phyloP scores from a whole-genome alignment of 352 stramenopile species.

The Globisporangium radiosum region DNA sequence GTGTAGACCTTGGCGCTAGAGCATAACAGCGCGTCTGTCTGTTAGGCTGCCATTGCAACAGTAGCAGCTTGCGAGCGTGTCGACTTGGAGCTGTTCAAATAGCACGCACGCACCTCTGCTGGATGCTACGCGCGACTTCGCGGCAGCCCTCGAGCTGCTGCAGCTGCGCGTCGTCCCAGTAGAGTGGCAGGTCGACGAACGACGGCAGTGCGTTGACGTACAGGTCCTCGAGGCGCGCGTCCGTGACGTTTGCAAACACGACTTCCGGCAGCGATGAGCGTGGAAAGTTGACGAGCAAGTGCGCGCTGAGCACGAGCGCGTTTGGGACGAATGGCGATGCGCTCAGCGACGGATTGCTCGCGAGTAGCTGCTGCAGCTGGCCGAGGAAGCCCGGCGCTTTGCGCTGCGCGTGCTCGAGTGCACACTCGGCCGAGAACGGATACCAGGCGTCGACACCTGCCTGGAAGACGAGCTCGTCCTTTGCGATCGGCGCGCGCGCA shows the following conservation, averaged over 20 bases:
- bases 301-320: slow-evolving; percentile 53
- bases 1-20: slow-evolving; percentile 53
- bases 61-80: neutral
- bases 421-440: slow-evolving; percentile 68
- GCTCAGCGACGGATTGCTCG: slow-evolving; percentile 21
- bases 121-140: slow-evolving; percentile 47
- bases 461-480: slow-evolving; percentile 59
- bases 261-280: slow-evolving; percentile 19
- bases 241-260: slow-evolving; percentile 12
- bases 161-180: slow-evolving; percentile 58
- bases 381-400: slow-evolving; percentile 60
- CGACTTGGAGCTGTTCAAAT: slow-evolving; percentile 3
- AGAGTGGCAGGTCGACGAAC: slow-evolving; percentile 58
- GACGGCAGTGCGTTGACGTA: slow-evolving; percentile 56
- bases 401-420: slow-evolving; percentile 45
- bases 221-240: slow-evolving; percentile 28
- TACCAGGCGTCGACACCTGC: slow-evolving; percentile 51
- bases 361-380: slow-evolving; percentile 47
- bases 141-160: slow-evolving; percentile 55
- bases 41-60: no score
- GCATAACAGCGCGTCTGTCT: no score
- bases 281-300: slow-evolving; percentile 60
- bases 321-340: slow-evolving; percentile 49
- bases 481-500: slow-evolving; percentile 41
- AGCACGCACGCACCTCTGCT: slow-evolving; percentile 41